Evolutionary conservation across 768 basidiomycete genomes (phyloP), one percentile per base, ranked within the genome.

Genomic region (Naganishia randhawae): DNA sequence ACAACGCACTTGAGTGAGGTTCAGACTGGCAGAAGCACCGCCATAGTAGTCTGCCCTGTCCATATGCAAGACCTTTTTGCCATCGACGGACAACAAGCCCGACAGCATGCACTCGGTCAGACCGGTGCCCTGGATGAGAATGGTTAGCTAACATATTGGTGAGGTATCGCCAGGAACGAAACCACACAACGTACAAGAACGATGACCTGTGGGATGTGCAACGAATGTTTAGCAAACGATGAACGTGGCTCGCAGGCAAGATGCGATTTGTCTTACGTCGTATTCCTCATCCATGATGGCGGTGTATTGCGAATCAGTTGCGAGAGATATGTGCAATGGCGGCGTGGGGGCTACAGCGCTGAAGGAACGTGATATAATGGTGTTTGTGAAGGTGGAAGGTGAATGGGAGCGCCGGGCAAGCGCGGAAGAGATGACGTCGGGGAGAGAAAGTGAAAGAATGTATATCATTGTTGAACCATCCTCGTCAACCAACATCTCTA

Each of bases 51-150:
- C 95, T 76, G 98, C 98, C 22, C 82, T 75, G 71, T 77, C 71
- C 75, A 78, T 97, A 82, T 99, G 96, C 61, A 99, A 87, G 76
- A 99, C 96, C 83, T 98, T 99, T 86, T 98, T 97, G 71, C 96
- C 95, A 80, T 97, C 96, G 51, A 97, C 95, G n/a, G 95, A 98
- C 75, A 99, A 85, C 75, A 99, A 83, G 41, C 96, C 96, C 17
- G 96, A 98, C 70, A 99, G 87, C 80, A 98, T 94, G 83, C 96
- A 98, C 81, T 99, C 96, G 32, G 95, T 97, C 77, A 99, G 83
- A 70, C 96, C 96, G 70, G 96, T 99, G 69, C 96, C 96, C 75
- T 98, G 86, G 72, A 93, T 89, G 80, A 92, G 85, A 81, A 65
- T 27, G 27, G 31, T 62, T 29, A 37, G 11, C 33, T 13, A 50